Evolutionary conservation across 331 rosid genomes (phyloP).

Genomic region (Acacia concinna): DNA sequence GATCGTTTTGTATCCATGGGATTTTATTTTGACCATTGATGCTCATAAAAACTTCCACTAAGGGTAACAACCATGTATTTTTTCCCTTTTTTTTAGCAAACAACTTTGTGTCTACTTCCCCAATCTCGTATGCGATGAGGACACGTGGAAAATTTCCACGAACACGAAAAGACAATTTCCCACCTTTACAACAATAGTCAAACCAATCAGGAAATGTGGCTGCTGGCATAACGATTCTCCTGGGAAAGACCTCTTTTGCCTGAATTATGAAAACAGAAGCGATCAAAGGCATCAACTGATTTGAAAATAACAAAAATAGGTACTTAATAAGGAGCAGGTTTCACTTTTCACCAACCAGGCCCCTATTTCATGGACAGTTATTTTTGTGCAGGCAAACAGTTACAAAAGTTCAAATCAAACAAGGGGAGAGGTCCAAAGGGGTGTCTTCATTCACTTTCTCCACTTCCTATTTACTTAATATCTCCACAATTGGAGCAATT

Average conservation of each 20-base stretch:
- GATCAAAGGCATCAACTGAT: not conserved
- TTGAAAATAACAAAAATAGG: too few species aligned
- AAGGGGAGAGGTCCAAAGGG: too few species aligned
- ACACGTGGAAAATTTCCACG: not conserved
- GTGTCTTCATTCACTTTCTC: too few species aligned
- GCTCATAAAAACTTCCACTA: not conserved
- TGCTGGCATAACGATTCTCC: not conserved
- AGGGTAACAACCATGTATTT: too few species aligned
- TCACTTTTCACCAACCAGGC: too few species aligned
- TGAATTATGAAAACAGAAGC: not conserved
- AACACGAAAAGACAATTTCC: not conserved
- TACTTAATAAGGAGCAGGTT: too few species aligned
- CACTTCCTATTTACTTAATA: too few species aligned
- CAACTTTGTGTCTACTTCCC: not conserved
- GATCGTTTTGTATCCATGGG: not conserved
- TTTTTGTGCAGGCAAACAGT: too few species aligned
- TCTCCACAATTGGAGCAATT: too few species aligned
- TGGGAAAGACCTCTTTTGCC: not conserved
- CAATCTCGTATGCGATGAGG: not conserved
- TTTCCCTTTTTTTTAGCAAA: too few species aligned
- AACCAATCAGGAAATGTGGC: not conserved
- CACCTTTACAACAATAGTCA: not conserved
- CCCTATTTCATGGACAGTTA: too few species aligned
- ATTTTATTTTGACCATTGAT: not conserved
- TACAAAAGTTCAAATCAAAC: too few species aligned